Base-by-base conservation (phyloP, 495 filamentous ascomycete genomes). In the Parathielavia appendiculata region DNA sequence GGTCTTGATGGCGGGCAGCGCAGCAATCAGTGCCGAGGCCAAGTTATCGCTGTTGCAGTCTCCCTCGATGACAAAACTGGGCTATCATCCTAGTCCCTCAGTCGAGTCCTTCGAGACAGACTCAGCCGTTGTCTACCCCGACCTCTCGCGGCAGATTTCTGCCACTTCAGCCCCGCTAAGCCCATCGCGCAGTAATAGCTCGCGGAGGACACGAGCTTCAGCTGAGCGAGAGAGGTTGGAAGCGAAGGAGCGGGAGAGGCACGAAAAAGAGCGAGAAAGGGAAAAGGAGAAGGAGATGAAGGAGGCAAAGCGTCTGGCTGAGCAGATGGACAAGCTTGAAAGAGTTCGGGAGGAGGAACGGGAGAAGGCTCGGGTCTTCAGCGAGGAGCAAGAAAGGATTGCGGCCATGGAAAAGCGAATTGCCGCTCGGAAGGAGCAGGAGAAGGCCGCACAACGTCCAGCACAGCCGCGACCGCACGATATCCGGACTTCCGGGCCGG, bases 1-100 rank as follows among this genome's bases (percentile, higher is more conserved):
- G 66, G 89, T 85, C 17, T 79, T 95, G 44, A 87, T 95, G 59
- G 87, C 86, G 16, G 92, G 84, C 57, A 89, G 88, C 64, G 90
- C 88, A 23, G 83, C 85, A 47, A 77, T 87, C 48, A 90, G 86
- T 64, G 88, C 87, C 22, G 86, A 91, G 56, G 85, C 86, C 9
- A 91, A 87, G 66, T 72, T 86, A 16, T 77, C 75, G 0, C 55
- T 76, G 32, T 59, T 81, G 26, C 53, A 58, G 8, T 79, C 77
- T 8, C 74, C 80, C 13, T 71, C 77, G 14, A 68, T 66, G 9
- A 66, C 66, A 22, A 63, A 67, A 36, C 59, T 75, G 5, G 74
- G 68, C 23, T 54, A 72, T 10, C 69, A 76, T 40, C 30, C 60
- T 2, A 61, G 62, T 6, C 50, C 70, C 9, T 78, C 76, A 4